Evolutionary conservation across 176 grass and related monocot genomes (phyloP), one percentile per base, ranked within the genome.

Genomic region (Zoysia pacifica): DNA sequence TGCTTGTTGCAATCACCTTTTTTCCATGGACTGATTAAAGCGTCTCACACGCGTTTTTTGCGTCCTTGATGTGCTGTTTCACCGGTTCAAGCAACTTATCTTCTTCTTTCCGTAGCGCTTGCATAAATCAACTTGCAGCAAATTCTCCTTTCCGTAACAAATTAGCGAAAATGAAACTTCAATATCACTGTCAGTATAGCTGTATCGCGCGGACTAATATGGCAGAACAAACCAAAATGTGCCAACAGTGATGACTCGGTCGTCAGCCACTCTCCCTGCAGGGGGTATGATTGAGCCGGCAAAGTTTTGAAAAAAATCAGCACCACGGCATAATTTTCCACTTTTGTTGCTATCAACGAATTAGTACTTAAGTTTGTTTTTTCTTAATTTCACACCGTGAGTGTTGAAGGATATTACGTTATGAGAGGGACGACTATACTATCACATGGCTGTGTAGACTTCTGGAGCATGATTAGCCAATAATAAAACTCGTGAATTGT

Each of bases 371-470:
- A 37, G 48, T 67, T 39, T 41, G 20, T 37, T 64, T n/a, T 36
- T 71, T n/a, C 4, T 35, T 41, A 20, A 41, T 20, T 45, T 28
- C 9, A 7, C 7, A 36, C 40, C n/a, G 13, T 52, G 19, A 78
- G 38, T 67, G 49, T 85, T 73, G 71, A 79, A 58, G 18, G 39
- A 37, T 55, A 43, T 14, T 42, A 7, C 44, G 10, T 13, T 43
- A 28, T 9, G 61, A 83, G 66, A 40, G 66, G 65, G 66, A 66
- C 82, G 2, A 60, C 72, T 89, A 47, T 40, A 44, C 18, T 6
- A 51, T 85, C 82, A 81, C 78, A 72, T 81, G 82, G 49, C 9
- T 28, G 0, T n/a, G 78, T 46, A 20, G 68, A 59, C 54, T 56
- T 56, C 11, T 44, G 45, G 11, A 11, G 56, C 68, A 81, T 81